Evolutionary conservation across 208 protist species (phyloP).

Genomic region (Tritrichomonas foetus): DNA sequence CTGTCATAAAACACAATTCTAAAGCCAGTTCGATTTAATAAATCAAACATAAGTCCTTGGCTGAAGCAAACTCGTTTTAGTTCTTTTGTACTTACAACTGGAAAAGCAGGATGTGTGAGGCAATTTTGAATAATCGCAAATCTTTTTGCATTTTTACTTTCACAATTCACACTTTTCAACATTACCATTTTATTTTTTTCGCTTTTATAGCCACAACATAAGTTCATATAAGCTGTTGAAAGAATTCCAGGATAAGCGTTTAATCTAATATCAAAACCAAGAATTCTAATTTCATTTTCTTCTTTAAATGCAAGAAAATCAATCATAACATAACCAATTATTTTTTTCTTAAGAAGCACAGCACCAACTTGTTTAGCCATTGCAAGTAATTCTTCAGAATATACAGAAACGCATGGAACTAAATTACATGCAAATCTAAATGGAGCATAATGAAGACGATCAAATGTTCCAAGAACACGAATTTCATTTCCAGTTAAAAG

Average conservation of each 20-base stretch:
- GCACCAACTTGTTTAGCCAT: neutral
- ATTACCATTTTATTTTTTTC: neutral
- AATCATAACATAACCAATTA: neutral
- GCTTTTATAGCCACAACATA: neutral
- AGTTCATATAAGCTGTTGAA: neutral
- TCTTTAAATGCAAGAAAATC: neutral
- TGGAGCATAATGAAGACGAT: neutral
- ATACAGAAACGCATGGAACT: neutral
- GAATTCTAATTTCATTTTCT: neutral
- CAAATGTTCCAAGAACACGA: conserved; percentile 9
- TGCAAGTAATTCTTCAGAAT: neutral
- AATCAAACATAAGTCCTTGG: neutral
- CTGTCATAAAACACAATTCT: neutral
- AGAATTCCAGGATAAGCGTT: neutral
- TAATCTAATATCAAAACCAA: neutral
- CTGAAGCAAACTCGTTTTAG: neutral
- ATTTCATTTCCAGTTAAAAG: neutral
- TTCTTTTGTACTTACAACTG: neutral
- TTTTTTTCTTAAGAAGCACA: neutral
- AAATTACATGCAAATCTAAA: neutral
- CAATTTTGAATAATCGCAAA: neutral
- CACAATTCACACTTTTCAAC: neutral
- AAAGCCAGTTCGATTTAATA: neutral
- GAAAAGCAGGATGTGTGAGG: neutral
- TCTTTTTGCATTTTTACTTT: neutral